phyloP scores from a whole-genome alignment of 2,329 filamentous ascomycete species.

The Sphaerostilbella broomeana region DNA sequence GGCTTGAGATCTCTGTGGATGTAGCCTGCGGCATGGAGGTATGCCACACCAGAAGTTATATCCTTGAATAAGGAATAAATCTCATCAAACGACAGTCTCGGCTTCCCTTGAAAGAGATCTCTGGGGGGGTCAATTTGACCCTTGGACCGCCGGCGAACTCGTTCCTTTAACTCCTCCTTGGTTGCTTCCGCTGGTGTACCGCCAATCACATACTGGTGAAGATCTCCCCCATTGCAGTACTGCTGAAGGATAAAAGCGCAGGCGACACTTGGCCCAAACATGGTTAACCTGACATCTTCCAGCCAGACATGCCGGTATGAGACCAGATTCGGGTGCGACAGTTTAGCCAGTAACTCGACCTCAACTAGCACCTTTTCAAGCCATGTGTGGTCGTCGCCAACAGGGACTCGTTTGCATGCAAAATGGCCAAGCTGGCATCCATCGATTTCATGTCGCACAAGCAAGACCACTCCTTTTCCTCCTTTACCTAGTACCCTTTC shows the following conservation, averaged over 20 bases:
- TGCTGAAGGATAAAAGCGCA: constrained; percentile 97
- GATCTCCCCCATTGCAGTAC: constrained; percentile 90
- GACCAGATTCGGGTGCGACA: constrained; percentile 91
- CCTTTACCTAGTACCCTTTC: constrained; percentile 80
- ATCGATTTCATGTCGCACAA: constrained; percentile 91
- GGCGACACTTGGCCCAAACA: constrained; percentile 84
- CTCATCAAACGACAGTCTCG: constrained; percentile 66
- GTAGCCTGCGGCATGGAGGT: constrained; percentile 85
- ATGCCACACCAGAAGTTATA: constrained; percentile 84
- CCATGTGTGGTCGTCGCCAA: constrained; percentile 92
- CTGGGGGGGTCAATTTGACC: constrained; percentile 61
- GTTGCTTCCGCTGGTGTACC: constrained; percentile 57
- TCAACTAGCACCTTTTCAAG: constrained; percentile 89
- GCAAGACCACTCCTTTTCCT: constrained; percentile 86
- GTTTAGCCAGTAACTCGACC: constrained; percentile 83
- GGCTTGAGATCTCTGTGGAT: constrained; percentile 96
- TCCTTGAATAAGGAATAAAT: constrained; percentile 97
- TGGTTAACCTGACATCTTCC: constrained; percentile 76
- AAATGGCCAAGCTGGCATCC: constrained; percentile 83
- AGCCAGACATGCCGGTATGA: constrained; percentile 98
- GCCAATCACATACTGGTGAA: constrained; percentile 80
- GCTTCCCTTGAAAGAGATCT: constrained; percentile 37
- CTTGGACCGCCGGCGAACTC: constrained; percentile 73
- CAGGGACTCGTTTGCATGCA: constrained; percentile 93
- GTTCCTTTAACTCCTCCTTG: constrained; percentile 82